These are phyloP conservation scores for Oryza meridionalis DNA, from an alignment of 176 grass and related monocot species.

Conservation along the genomic window DNA sequence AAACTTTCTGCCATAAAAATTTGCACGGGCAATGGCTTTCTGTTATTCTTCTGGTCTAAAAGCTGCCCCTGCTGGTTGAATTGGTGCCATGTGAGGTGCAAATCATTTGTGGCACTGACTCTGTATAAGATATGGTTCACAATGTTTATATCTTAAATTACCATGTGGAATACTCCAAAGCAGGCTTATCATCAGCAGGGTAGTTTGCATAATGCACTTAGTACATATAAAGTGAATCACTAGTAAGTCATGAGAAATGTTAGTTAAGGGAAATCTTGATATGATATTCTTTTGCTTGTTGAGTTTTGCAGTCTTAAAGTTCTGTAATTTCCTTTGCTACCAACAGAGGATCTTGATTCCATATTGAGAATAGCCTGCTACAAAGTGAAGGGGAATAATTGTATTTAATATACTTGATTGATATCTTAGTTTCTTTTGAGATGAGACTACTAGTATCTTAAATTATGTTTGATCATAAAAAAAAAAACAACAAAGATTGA, in stretches of 20 bases:
- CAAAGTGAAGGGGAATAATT: conserved; percentile 28
- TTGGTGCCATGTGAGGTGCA: conserved; percentile 24
- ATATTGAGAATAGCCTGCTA: conserved; percentile 7
- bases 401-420: conserved; percentile 29
- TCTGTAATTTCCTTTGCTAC: conserved; percentile 21
- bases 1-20: conserved; percentile 13
- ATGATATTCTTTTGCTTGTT: not conserved
- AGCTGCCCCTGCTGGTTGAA: conserved; percentile 5
- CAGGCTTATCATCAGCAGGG: not conserved
- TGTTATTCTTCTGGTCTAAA: conserved; percentile 27
- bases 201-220: not conserved
- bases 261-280: not conserved
- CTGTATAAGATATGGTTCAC: not conserved
- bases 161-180: not conserved
- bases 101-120: conserved; percentile 29
- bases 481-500: conserved; percentile 22
- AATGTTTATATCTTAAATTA: not conserved
- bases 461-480: not conserved
- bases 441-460: conserved; percentile 24
- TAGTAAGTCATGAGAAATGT: not conserved
- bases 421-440: conserved; percentile 39
- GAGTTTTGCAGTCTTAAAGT: not conserved
- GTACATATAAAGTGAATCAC: not conserved
- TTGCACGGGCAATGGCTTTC: not conserved
- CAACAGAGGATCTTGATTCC: conserved; percentile 26